Conservation (phyloP, 164 flowering plant genomes). For the Chimonanthus salicifolius region DNA sequence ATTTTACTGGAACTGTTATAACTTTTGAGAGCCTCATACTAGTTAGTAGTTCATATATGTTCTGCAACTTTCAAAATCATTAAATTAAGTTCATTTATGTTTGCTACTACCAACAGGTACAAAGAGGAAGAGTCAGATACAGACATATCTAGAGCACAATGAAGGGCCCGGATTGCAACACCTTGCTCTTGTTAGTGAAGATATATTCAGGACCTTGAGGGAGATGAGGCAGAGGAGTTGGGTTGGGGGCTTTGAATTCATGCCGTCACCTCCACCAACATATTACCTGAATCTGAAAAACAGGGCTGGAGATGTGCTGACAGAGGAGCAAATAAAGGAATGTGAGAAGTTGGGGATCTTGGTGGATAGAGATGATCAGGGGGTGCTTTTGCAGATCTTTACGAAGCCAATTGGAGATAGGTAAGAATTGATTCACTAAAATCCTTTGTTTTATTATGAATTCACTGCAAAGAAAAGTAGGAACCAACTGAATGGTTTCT, state of each 20-base stretch:
- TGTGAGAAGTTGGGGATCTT: constrained; percentile 84
- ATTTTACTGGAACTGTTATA: no score
- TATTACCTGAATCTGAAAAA: constrained; percentile 68
- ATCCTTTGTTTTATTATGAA: not conserved
- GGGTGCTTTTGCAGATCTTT: constrained; percentile 78
- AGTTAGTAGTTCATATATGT: not conserved
- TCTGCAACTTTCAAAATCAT: not conserved
- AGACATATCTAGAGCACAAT: constrained; percentile 88
- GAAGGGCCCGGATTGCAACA: constrained; percentile 89
- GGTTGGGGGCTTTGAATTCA: constrained; percentile 81
- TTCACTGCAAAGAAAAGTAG: not conserved
- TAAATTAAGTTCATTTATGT: no score
- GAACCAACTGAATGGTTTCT: no score
- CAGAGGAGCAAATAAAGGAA: constrained; percentile 70
- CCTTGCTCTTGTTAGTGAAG: constrained; percentile 59
- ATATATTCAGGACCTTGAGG: constrained; percentile 70
- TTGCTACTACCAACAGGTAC: constrained; percentile 27
- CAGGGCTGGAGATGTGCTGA: constrained; percentile 67
- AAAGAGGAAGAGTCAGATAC: constrained; percentile 87
- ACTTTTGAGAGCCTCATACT: not conserved
- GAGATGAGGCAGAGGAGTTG: constrained; percentile 75
- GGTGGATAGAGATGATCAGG: constrained; percentile 89
- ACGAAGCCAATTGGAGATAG: constrained; percentile 93
- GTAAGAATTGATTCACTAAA: constrained; percentile 23
- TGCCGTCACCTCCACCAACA: constrained; percentile 91